A percentile compares a stretch with the other conserved stretches of the same genome.
These are phyloP conservation scores for Pestalotiopsis sp. DNA, from an alignment of 2,329 filamentous ascomycete species.

Conservation along the genomic window DNA sequence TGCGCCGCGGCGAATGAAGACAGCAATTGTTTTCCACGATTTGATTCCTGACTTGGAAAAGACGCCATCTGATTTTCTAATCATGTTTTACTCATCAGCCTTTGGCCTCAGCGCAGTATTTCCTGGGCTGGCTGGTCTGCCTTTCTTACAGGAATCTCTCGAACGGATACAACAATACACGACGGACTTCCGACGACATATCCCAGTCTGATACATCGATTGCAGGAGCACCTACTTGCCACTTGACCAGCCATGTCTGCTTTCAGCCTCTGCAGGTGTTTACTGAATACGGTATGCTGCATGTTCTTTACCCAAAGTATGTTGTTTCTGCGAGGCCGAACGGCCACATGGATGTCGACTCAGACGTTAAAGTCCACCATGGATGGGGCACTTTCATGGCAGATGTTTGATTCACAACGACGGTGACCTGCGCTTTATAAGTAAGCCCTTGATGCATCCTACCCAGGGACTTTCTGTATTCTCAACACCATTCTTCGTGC, in stretches of 20 bases:
- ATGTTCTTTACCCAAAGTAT: neutral
- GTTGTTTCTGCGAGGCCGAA: neutral
- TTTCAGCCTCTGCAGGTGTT: neutral
- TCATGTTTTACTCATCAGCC: too few species aligned
- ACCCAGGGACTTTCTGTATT: neutral
- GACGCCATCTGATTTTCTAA: too few species aligned
- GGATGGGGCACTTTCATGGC: neutral
- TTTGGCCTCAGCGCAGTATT: neutral
- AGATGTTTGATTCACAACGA: neutral
- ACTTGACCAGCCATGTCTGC: neutral
- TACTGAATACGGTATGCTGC: neutral
- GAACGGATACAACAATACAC: neutral
- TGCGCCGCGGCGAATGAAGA: too few species aligned
- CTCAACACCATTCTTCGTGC: neutral
- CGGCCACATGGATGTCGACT: neutral
- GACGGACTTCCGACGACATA: neutral
- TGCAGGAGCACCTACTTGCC: neutral
- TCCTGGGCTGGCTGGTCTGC: neutral
- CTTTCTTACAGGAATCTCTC: neutral
- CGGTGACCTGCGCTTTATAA: slow-evolving; percentile 9
- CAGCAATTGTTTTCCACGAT: too few species aligned
- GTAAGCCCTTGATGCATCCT: slow-evolving; percentile 5
- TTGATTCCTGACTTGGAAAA: too few species aligned
- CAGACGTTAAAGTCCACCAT: neutral
- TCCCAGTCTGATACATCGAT: neutral